phyloP scores from a whole-genome alignment of 441 rosid species.

The Eruca vesicaria region DNA sequence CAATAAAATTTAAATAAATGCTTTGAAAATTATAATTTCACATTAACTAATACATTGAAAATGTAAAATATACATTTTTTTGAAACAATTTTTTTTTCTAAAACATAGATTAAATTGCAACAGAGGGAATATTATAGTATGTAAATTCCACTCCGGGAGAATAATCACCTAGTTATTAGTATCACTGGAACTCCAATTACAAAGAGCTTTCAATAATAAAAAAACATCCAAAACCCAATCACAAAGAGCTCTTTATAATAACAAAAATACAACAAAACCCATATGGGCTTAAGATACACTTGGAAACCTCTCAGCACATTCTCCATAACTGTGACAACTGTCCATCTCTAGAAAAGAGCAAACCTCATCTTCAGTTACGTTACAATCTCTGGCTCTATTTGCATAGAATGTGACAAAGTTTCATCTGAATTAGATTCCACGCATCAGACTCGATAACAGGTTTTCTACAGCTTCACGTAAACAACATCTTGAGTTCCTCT shows the following conservation, averaged over 20 bases:
- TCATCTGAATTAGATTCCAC: neutral
- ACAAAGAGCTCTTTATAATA: too few relatives aligned
- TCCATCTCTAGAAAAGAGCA: neutral
- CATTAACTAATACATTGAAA: too few relatives aligned
- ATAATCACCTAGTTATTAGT: too few relatives aligned
- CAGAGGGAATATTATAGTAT: too few relatives aligned
- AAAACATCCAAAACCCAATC: too few relatives aligned
- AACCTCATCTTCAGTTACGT: neutral
- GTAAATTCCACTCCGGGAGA: too few relatives aligned
- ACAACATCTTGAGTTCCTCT: conserved; percentile 94
- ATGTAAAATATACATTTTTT: too few relatives aligned
- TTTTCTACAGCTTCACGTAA: conserved; percentile 41
- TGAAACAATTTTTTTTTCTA: too few relatives aligned
- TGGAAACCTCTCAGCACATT: conserved; percentile 13
- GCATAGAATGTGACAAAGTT: conserved; percentile 12
- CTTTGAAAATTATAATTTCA: too few relatives aligned
- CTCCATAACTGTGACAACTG: conserved; percentile 12
- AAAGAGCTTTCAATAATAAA: conserved; percentile 1
- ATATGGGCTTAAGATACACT: neutral
- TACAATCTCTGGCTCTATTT: neutral
- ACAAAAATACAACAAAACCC: neutral
- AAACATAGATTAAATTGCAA: too few relatives aligned
- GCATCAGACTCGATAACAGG: conserved; percentile 4
- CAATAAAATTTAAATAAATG: too few relatives aligned
- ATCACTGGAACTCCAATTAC: neutral